A percentile compares a stretch with the other conserved stretches of the same genome.
Evolutionary conservation across 2,329 filamentous ascomycete species (phyloP).

Genomic region (Samsoniella hepiali): DNA sequence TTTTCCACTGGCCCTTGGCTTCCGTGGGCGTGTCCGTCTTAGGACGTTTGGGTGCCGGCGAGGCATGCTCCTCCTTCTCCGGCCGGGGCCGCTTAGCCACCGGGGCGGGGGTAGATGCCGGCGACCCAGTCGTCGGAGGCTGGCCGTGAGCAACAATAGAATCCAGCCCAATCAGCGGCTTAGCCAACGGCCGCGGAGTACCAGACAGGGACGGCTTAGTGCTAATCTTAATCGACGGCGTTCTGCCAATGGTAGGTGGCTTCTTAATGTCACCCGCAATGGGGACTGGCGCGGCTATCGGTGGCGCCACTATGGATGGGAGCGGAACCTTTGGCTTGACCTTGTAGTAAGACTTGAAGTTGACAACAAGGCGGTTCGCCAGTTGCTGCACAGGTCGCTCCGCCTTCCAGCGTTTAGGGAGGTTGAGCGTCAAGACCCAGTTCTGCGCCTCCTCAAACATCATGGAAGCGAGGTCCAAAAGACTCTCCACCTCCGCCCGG

Average conservation of each 20-base stretch:
- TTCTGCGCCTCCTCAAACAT: conserved; percentile 45
- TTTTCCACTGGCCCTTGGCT: conserved; percentile 27
- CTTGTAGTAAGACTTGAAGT: conserved; percentile 27
- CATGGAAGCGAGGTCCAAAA: conserved; percentile 44
- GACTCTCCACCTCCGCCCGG: conserved; percentile 40
- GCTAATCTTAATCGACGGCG: conserved; percentile 40
- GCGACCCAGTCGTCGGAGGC: conserved; percentile 25
- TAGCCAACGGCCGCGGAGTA: conserved; percentile 24
- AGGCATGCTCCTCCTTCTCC: conserved; percentile 35
- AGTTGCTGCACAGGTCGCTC: conserved; percentile 35
- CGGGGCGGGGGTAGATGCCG: conserved; percentile 23
- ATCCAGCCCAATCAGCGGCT: conserved; percentile 23
- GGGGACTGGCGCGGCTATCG: conserved; percentile 18
- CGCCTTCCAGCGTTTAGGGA: conserved; percentile 42
- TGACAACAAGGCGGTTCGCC: conserved; percentile 34
- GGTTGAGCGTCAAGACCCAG: conserved; percentile 40
- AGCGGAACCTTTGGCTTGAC: conserved; percentile 12
- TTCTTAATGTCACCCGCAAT: conserved; percentile 28
- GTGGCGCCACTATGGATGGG: conserved; percentile 40
- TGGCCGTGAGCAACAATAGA: conserved; percentile 29
- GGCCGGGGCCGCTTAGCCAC: conserved; percentile 36
- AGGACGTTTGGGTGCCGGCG: conserved; percentile 38
- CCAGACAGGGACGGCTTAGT: conserved; percentile 28
- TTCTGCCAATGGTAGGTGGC: conserved; percentile 28
- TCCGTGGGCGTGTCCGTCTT: conserved; percentile 32